Conservation (phyloP, 345 rosid genomes). For the Fremontodendron californicum region DNA sequence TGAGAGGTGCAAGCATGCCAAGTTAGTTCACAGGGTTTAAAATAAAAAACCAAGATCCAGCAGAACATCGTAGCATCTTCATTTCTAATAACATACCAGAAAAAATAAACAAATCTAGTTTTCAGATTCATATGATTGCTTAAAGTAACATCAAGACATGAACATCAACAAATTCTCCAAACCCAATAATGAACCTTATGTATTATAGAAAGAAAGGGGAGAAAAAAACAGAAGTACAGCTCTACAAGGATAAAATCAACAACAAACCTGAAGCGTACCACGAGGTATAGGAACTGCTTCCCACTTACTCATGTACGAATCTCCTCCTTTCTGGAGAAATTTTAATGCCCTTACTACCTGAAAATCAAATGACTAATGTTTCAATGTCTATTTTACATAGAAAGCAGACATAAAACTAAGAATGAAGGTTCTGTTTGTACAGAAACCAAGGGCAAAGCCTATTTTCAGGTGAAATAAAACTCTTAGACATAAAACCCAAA, state of each 20-base stretch:
- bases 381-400: constrained; percentile 12
- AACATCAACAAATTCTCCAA: background rate
- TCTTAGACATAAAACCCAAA: background rate
- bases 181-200: background rate
- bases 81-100: background rate
- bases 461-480: background rate
- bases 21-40: background rate
- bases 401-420: background rate
- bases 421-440: background rate
- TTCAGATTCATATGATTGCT: background rate
- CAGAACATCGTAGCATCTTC: background rate
- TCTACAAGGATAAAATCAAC: constrained; percentile 18
- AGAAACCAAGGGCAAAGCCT: background rate
- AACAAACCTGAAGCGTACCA: constrained; percentile 96
- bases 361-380: constrained; percentile 11
- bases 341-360: constrained; percentile 88
- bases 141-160: background rate
- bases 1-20: background rate
- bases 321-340: constrained; percentile 57
- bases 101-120: background rate
- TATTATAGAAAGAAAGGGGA: background rate
- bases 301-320: constrained; percentile 48
- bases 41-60: background rate
- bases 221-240: constrained; percentile 6
- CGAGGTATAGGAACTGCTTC: constrained; percentile 75